Conservation (phyloP, 306 rosid species). For the Dalbergia cultrata region DNA sequence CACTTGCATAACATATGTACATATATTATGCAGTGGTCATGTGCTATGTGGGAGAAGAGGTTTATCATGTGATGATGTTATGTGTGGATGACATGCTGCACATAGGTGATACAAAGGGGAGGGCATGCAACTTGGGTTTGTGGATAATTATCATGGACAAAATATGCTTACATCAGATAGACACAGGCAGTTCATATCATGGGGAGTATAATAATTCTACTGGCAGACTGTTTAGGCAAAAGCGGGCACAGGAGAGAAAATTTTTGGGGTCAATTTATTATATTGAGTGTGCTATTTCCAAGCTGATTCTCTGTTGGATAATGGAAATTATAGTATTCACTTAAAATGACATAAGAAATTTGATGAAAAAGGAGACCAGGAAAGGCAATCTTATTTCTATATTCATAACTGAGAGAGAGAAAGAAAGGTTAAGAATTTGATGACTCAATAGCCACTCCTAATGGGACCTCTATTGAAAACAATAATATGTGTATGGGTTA, state of each 20-base stretch:
- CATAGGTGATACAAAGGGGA: conserved; percentile 39
- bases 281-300: conserved; percentile 47
- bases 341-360: conserved; percentile 49
- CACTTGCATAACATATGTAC: not conserved
- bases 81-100: conserved; percentile 47
- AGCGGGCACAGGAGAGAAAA: conserved; percentile 53
- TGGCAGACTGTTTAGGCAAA: conserved; percentile 62
- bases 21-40: conserved; percentile 33
- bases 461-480: conserved; percentile 46
- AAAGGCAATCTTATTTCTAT: conserved; percentile 35
- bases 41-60: conserved; percentile 48
- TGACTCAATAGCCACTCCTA: conserved; percentile 78
- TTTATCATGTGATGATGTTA: conserved; percentile 35
- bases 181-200: conserved; percentile 57
- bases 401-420: conserved; percentile 31
- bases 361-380: conserved; percentile 37
- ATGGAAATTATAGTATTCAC: conserved; percentile 35
- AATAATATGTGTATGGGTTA: conserved; percentile 41
- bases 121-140: conserved; percentile 56
- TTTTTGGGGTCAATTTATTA: conserved; percentile 68
- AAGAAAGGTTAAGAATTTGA: conserved; percentile 49
- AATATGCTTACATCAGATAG: conserved; percentile 70
- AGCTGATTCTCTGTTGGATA: conserved; percentile 53
- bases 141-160: conserved; percentile 77
- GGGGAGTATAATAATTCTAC: conserved; percentile 71